Percentiles rank a stretch among this genome's conserved stretches.
Evolutionary conservation across 169 alveolate genomes (phyloP).

Genomic region (Plasmodium adleri): DNA sequence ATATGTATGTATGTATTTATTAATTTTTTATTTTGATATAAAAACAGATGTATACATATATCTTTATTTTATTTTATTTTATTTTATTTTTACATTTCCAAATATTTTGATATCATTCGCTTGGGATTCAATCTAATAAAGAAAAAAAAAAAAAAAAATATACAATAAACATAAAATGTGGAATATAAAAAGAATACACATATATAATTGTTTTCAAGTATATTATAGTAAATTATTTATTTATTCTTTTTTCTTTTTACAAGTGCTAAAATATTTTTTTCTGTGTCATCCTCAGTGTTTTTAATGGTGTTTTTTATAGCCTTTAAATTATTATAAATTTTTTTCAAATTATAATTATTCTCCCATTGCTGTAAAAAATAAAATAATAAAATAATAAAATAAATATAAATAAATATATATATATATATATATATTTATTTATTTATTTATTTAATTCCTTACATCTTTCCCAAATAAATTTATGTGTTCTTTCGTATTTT

Average conservation of each 20-base stretch:
- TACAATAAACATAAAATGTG: background rate
- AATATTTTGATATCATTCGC: conserved; percentile 68
- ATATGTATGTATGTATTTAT: background rate
- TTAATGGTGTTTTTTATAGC: conserved; percentile 55
- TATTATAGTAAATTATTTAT: background rate
- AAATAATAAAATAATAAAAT: background rate
- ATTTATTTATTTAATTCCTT: background rate
- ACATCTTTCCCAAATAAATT: conserved; percentile 62
- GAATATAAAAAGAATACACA: background rate
- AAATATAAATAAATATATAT: background rate
- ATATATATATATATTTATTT: conserved; percentile 4
- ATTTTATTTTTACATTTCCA: conserved; percentile 41
- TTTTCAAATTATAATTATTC: conserved; percentile 27
- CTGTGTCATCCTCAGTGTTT: conserved; percentile 66
- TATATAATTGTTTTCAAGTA: background rate
- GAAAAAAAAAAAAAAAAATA: background rate
- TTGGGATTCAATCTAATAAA: conserved; percentile 59
- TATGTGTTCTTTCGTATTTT: conserved; percentile 46
- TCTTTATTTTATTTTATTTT: background rate
- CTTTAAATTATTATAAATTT: conserved; percentile 31
- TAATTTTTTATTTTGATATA: background rate
- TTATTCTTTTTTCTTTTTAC: conserved; percentile 8
- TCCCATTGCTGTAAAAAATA: conserved; percentile 17
- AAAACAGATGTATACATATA: background rate
- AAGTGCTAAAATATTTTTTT: conserved; percentile 34